phyloP scores from a whole-genome alignment of 495 filamentous ascomycete species.

The Tuber magnatum region DNA sequence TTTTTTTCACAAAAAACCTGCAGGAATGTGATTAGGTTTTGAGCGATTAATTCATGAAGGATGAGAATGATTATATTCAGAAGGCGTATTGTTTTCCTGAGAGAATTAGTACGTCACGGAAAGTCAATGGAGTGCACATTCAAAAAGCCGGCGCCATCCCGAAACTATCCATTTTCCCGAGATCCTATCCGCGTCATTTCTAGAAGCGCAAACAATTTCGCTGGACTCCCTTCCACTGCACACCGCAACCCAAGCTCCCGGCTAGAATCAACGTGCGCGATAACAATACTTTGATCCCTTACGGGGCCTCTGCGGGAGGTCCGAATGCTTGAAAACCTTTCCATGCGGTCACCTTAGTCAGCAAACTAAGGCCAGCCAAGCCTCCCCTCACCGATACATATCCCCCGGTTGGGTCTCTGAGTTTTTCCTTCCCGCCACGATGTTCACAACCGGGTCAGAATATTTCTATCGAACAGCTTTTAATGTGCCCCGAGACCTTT shows the following conservation, averaged over 20 bases:
- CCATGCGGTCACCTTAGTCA: not conserved
- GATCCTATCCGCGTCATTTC: not conserved
- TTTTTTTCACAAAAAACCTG: not conserved
- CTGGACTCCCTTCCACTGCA: not conserved
- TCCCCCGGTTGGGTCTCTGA: not conserved
- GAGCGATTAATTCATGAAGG: not conserved
- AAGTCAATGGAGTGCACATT: not conserved
- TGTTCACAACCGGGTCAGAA: not conserved
- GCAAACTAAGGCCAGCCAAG: not conserved
- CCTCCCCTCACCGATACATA: not conserved
- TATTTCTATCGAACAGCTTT: not conserved
- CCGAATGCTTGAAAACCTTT: not conserved
- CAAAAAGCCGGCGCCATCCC: not conserved
- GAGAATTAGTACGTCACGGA: not conserved
- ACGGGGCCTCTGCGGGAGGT: not conserved
- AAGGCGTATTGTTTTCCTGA: not conserved
- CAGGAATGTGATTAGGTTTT: not conserved
- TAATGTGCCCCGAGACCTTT: not conserved
- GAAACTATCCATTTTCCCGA: not conserved
- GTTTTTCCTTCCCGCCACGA: not conserved
- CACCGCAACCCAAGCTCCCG: not conserved
- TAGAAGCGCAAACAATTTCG: not conserved
- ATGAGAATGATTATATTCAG: not conserved
- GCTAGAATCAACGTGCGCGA: not conserved
- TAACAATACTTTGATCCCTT: not conserved